phyloP scores from a whole-genome alignment of 345 rosid species.

The Excoecaria cochinchinensis region DNA sequence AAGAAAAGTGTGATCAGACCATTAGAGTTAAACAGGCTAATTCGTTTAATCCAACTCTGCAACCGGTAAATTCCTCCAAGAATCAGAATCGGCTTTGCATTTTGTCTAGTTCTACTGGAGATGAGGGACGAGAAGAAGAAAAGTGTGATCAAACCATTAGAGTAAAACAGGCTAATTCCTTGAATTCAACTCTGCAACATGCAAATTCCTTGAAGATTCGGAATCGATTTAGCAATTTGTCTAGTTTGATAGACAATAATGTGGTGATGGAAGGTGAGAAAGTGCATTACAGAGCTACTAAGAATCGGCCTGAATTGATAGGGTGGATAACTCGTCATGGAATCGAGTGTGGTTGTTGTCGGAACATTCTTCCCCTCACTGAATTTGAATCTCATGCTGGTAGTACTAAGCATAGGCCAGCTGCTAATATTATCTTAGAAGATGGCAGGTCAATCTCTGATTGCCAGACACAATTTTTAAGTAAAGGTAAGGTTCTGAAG shows the following conservation, averaged over 20 bases:
- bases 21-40: not conserved
- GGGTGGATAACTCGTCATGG: constrained; percentile 23
- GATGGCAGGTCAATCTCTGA: constrained; percentile 23
- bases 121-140: no score
- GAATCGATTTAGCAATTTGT: constrained; percentile 14
- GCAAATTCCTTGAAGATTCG: no score
- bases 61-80: no score
- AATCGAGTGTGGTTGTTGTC: constrained; percentile 20
- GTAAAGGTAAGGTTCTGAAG: not conserved
- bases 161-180: no score
- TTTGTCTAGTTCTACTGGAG: no score
- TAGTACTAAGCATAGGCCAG: constrained; percentile 14
- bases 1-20: no score
- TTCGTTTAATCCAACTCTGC: not conserved
- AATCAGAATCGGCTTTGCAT: constrained; percentile 14
- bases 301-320: not conserved
- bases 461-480: constrained; percentile 4
- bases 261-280: constrained; percentile 13
- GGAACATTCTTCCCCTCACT: constrained; percentile 1
- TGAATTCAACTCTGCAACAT: no score
- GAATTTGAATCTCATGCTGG: constrained; percentile 28
- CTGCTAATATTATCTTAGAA: constrained; percentile 17
- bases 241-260: constrained; percentile 44
- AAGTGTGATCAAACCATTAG: no score
- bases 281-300: constrained; percentile 4